A percentile compares a stretch with the other conserved stretches of the same genome.
Evolutionary conservation across 2,329 filamentous ascomycete genomes (phyloP).

Genomic region (Fusarium sp.): DNA sequence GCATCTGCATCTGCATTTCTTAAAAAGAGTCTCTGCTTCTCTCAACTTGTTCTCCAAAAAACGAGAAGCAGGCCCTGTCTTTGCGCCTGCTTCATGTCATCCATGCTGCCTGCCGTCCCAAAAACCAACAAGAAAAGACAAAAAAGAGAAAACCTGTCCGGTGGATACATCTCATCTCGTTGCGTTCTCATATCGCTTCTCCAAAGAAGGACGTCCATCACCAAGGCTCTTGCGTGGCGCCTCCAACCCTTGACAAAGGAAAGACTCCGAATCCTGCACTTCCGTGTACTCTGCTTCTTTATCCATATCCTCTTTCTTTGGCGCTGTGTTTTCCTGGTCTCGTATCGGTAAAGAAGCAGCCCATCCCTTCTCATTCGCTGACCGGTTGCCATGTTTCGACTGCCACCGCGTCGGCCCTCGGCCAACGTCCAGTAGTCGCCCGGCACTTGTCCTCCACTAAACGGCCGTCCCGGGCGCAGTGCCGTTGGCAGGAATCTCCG

Average conservation of each 20-base stretch:
- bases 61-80: slow-evolving; percentile 10
- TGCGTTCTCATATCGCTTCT: slow-evolving; percentile 28
- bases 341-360: slow-evolving; percentile 11
- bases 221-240: slow-evolving; percentile 13
- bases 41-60: slow-evolving; percentile 36
- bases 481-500: slow-evolving; percentile 53
- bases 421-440: slow-evolving; percentile 35
- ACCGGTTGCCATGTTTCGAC: slow-evolving; percentile 13
- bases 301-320: slow-evolving; percentile 18
- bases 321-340: slow-evolving; percentile 41
- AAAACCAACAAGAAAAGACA: slow-evolving; percentile 27
- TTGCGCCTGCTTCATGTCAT: slow-evolving; percentile 19
- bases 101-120: slow-evolving; percentile 20
- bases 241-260: slow-evolving; percentile 30
- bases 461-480: slow-evolving; percentile 56
- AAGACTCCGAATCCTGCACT: slow-evolving; percentile 28
- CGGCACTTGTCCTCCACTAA: slow-evolving; percentile 47
- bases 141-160: slow-evolving; percentile 16
- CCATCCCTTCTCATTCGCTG: slow-evolving; percentile 17
- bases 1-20: not conserved
- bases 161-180: slow-evolving; percentile 26
- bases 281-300: slow-evolving; percentile 12
- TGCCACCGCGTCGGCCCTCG: slow-evolving; percentile 32
- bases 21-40: slow-evolving; percentile 9
- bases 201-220: slow-evolving; percentile 5